Conservation (phyloP, 805 yeast species). For the Candida vartiovaarae region DNA sequence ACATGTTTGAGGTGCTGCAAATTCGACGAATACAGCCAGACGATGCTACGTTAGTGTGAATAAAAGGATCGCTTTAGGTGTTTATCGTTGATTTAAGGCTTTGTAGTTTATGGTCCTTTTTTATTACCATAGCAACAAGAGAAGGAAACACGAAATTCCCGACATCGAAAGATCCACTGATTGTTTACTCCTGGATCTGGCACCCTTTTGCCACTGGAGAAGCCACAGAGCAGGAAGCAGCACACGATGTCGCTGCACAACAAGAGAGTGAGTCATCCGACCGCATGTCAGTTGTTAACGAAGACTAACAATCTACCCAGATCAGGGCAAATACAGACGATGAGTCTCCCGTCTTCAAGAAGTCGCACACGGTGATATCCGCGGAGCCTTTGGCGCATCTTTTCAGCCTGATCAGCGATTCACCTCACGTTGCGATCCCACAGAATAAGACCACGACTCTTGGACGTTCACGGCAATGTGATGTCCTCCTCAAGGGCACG, state of each 20-base stretch:
- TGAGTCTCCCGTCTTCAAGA: slow-evolving; percentile 12
- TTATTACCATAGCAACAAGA: too few relatives aligned
- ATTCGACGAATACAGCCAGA: slow-evolving; percentile 20
- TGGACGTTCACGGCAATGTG: slow-evolving; percentile 58
- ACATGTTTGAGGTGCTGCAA: slow-evolving; percentile 22
- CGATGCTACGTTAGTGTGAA: slow-evolving; percentile 3
- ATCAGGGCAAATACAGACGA: slow-evolving; percentile 4
- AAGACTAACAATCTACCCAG: background rate
- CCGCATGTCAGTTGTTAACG: background rate
- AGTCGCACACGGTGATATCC: slow-evolving; percentile 9
- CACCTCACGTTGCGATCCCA: slow-evolving; percentile 22
- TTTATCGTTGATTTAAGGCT: too few relatives aligned
- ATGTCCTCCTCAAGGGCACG: slow-evolving; percentile 41
- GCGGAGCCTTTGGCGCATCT: slow-evolving; percentile 11
- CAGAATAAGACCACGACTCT: slow-evolving; percentile 29
- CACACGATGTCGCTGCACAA: background rate
- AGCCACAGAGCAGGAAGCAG: too few relatives aligned
- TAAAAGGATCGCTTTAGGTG: too few relatives aligned
- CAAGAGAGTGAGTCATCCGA: slow-evolving; percentile 10
- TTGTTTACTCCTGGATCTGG: too few relatives aligned
- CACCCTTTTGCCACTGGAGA: too few relatives aligned
- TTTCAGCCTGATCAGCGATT: slow-evolving; percentile 9
- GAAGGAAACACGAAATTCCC: too few relatives aligned
- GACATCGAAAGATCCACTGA: too few relatives aligned
- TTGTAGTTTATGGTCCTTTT: too few relatives aligned